Evolutionary conservation across 345 rosid species (phyloP).

Genomic region (Lepidium aucheri): DNA sequence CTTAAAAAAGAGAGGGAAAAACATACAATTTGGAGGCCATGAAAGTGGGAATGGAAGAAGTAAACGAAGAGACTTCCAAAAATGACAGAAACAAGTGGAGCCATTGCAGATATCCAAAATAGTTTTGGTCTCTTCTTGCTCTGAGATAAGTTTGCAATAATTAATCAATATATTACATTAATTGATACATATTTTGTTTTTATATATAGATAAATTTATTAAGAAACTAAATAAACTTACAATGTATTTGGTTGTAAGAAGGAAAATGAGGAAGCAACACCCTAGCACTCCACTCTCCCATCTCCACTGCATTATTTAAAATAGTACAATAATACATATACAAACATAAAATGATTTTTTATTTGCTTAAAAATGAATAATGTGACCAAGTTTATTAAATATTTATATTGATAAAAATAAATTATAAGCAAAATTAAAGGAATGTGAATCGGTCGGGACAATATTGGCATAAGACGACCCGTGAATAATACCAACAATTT

Average conservation of each 20-base stretch:
- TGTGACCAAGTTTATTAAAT: too few species aligned
- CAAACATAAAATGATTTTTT: too few species aligned
- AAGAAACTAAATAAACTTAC: conserved; percentile 35
- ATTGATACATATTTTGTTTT: not conserved
- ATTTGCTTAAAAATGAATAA: too few species aligned
- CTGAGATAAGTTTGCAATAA: conserved; percentile 24
- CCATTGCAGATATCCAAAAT: conserved; percentile 91
- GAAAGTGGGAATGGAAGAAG: conserved; percentile 64
- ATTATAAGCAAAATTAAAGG: not conserved
- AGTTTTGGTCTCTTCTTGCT: conserved; percentile 71
- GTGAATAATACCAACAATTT: conserved; percentile 31
- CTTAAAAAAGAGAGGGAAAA: too few species aligned
- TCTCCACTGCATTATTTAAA: conserved; percentile 59
- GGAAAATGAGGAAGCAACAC: conserved; percentile 68
- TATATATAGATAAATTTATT: not conserved
- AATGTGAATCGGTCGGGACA: not conserved
- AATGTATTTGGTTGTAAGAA: conserved; percentile 51
- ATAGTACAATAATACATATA: too few species aligned
- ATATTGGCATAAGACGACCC: conserved; percentile 19
- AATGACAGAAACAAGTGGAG: conserved; percentile 72
- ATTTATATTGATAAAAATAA: not conserved
- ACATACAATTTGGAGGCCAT: conserved; percentile 73
- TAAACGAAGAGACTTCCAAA: conserved; percentile 74
- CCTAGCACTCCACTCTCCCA: conserved; percentile 90
- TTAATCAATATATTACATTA: not conserved